Percentiles rank a stretch among this genome's conserved stretches.
Evolutionary conservation across 2,329 filamentous ascomycete genomes (phyloP).

Genomic region (Colletotrichum sidae): DNA sequence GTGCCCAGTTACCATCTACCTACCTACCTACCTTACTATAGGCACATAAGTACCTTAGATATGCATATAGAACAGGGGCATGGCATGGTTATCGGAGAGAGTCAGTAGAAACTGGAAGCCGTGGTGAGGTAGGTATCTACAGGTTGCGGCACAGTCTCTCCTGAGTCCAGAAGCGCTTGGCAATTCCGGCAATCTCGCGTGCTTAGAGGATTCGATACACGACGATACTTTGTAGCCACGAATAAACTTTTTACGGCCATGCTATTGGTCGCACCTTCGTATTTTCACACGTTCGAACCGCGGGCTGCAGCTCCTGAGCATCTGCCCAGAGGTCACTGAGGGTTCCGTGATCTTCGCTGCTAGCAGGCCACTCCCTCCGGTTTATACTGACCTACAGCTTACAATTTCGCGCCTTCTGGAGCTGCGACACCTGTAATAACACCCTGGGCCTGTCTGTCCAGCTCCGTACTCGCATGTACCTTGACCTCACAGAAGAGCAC

Average conservation of each 20-base stretch:
- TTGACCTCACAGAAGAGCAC: background rate
- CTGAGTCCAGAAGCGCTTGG: constrained; percentile 37
- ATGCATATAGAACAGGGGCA: background rate
- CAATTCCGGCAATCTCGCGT: constrained; percentile 34
- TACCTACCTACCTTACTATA: no score
- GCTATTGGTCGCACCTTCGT: constrained; percentile 27
- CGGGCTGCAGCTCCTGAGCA: constrained; percentile 22
- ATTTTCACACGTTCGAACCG: constrained; percentile 12
- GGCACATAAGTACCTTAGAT: no score
- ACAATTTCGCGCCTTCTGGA: background rate
- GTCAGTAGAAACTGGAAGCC: background rate
- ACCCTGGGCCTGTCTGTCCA: constrained; percentile 2
- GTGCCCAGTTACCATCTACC: no score
- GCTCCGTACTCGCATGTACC: constrained; percentile 29
- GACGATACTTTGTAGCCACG: constrained; percentile 10
- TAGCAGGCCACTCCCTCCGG: background rate
- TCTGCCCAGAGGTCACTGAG: constrained; percentile 15
- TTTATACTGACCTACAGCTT: background rate
- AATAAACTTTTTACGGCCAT: constrained; percentile 20
- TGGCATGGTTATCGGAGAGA: background rate
- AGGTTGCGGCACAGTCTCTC: constrained; percentile 33
- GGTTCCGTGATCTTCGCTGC: background rate
- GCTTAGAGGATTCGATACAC: constrained; percentile 14
- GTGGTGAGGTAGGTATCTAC: constrained; percentile 7
- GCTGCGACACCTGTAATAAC: constrained; percentile 16